Conservation (phyloP, 139 green algal genomes). For the Coccomyxa sp. region DNA sequence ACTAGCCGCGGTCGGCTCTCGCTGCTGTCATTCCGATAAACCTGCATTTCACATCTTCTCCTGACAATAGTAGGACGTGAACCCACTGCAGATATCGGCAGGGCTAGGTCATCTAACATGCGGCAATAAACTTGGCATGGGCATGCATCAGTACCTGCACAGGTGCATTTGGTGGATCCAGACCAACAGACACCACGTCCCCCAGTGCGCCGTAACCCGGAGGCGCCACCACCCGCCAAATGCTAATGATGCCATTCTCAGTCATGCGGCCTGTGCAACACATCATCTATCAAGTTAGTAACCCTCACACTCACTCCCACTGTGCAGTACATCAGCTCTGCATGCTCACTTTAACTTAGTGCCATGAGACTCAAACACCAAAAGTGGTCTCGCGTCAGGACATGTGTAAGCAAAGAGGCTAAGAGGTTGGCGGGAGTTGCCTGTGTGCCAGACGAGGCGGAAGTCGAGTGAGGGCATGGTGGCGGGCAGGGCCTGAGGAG, state of each 20-base stretch:
- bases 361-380: too few relatives aligned
- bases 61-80: too few relatives aligned
- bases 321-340: too few relatives aligned
- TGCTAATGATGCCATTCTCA: conserved; percentile 35
- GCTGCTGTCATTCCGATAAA: conserved; percentile 15
- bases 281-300: too few relatives aligned
- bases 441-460: conserved; percentile 43
- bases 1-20: conserved; percentile 3
- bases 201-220: conserved; percentile 63
- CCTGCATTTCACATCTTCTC: neutral
- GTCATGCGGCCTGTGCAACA: neutral
- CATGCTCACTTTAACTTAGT: too few relatives aligned
- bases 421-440: neutral
- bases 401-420: neutral
- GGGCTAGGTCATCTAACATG: neutral
- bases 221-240: conserved; percentile 60
- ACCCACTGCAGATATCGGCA: neutral
- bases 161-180: conserved; percentile 55
- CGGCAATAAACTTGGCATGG: too few relatives aligned
- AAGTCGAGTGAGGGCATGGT: conserved; percentile 52
- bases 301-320: too few relatives aligned
- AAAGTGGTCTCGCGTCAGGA: too few relatives aligned
- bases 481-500: conserved; percentile 26
- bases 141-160: conserved; percentile 19
- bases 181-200: conserved; percentile 59